These are phyloP conservation scores for Crithidia sp. DNA, from an alignment of 208 protist genomes.

Conservation along the genomic window DNA sequence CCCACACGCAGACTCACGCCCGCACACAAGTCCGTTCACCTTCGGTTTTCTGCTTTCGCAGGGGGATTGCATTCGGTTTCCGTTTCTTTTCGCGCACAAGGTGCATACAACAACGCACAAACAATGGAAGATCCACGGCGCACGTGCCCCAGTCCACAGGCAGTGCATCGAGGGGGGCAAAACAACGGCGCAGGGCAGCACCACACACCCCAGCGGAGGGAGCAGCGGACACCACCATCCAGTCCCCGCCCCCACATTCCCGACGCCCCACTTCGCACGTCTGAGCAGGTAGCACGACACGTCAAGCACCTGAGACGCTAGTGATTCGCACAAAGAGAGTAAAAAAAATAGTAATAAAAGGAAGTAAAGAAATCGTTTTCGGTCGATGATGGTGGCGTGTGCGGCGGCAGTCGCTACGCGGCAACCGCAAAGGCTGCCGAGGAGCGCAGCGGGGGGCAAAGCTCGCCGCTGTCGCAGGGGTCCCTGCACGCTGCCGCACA, in stretches of 20 bases:
- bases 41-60: too few species aligned
- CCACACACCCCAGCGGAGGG: neutral
- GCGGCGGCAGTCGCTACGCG: neutral
- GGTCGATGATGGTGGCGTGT: neutral
- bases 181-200: too few species aligned
- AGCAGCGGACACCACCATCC: neutral
- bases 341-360: neutral
- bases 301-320: neutral
- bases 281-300: neutral
- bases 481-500: neutral
- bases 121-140: slow-evolving; percentile 3
- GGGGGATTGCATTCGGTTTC: too few species aligned
- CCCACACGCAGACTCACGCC: too few species aligned
- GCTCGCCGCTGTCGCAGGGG: neutral
- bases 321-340: neutral
- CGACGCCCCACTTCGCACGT: neutral
- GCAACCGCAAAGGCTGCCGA: neutral
- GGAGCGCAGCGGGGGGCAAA: neutral
- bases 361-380: neutral
- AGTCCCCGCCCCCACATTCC: neutral
- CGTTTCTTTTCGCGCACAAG: neutral
- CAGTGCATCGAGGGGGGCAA: neutral
- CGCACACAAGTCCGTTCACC: too few species aligned
- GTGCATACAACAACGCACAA: neutral
- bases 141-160: neutral